Evolutionary conservation across 805 yeast genomes (phyloP), one percentile per base, ranked within the genome.

Genomic region (Wickerhamiella sergipiensis): DNA sequence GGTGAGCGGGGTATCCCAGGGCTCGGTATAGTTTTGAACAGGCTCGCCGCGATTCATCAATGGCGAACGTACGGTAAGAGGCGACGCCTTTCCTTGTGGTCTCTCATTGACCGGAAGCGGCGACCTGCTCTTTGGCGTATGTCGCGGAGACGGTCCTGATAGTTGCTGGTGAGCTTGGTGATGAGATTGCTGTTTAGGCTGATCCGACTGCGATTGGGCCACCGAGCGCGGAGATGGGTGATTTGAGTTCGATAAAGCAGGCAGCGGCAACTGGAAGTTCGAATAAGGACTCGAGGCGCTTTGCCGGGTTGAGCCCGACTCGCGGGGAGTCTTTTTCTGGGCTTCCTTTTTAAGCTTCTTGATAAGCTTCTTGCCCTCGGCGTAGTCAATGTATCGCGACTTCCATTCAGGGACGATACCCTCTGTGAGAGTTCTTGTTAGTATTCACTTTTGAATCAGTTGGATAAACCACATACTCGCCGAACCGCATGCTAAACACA

Each of bases 321-420:
- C 24, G 15, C 31, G 31, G 18, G 40, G 19, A 12, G 33, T 29
- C 40, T 36, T 18, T 29, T 26, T 26, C 19, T 3, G 6, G 1
- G 8, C n/a, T 6, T 23, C 49, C 21, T 50, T 59, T 55, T 45
- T 52, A n/a, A 71, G 60, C 50, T 67, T 67, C 53, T 74, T 73
- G 50, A 79, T 74, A 42, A 71, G 61, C 61, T 76, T 74, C 61
- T 79, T 79, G 43, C 84, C 83, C 10, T 59, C 61, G 50, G 64
- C 63, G 50, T 71, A 71, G 57, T 71, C 69, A 18, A 71, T 54
- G 52, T 71, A 71, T 53, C 68, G 71, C 46, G 64, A 57, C 40
- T 70, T 59, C 75, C 75, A 71, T 54, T 71, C 75, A 1, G 76
- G 75, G 6, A 71, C 68, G 2, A 51, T 40, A 12, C 54, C 55